phyloP scores from a whole-genome alignment of 2,329 filamentous ascomycete species.

The Trichoderma koningiopsis region DNA sequence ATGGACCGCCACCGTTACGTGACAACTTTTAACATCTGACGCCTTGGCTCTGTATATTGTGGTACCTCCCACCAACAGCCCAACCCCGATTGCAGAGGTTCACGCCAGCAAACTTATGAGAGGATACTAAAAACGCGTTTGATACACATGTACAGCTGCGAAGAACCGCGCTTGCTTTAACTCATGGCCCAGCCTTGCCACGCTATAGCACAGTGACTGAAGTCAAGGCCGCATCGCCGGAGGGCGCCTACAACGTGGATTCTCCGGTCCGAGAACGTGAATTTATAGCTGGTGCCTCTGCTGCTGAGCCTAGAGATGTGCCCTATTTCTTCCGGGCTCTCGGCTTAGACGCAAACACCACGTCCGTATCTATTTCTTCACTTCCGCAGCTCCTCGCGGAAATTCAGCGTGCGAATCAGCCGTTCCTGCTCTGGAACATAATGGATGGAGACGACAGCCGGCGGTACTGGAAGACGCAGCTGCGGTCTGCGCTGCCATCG shows the following conservation, averaged over 20 bases:
- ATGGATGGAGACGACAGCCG: constrained; percentile 20
- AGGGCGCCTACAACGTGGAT: background rate
- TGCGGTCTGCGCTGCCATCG: constrained; percentile 25
- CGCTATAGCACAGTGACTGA: background rate
- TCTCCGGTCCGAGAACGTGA: background rate
- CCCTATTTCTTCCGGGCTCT: constrained; percentile 1
- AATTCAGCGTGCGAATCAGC: constrained; percentile 8
- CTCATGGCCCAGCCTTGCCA: too few species aligned
- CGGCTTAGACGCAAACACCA: constrained; percentile 6
- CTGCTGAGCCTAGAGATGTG: background rate
- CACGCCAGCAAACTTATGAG: too few species aligned
- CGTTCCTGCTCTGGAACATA: constrained; percentile 13
- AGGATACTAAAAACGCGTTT: too few species aligned
- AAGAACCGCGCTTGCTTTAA: too few species aligned
- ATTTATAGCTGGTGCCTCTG: background rate
- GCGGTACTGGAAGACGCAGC: constrained; percentile 27
- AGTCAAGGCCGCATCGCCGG: background rate
- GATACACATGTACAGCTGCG: too few species aligned
- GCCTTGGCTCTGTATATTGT: too few species aligned
- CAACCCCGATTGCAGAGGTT: too few species aligned
- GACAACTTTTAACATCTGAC: too few species aligned
- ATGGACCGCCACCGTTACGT: too few species aligned
- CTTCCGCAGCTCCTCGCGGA: constrained; percentile 25
- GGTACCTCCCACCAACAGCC: too few species aligned
- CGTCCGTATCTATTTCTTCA: background rate